Percentiles rank a stretch among this genome's conserved stretches.
These are phyloP conservation scores for Cryphonectria japonica DNA, from an alignment of 2,329 filamentous ascomycete species.

Conservation along the genomic window DNA sequence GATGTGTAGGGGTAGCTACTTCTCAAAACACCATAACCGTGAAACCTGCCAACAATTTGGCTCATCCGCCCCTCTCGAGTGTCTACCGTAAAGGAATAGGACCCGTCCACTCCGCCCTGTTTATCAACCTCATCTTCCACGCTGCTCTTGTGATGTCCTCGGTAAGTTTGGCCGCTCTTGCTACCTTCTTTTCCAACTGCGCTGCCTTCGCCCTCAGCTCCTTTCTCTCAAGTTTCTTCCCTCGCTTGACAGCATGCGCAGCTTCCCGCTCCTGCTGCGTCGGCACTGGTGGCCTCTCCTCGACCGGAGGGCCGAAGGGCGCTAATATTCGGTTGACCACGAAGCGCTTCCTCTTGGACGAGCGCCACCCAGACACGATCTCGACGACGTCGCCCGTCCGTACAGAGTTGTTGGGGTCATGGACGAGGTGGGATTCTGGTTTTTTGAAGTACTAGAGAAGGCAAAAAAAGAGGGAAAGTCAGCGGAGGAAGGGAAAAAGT, in stretches of 20 bases:
- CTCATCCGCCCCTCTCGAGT: background rate
- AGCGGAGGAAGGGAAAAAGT: background rate
- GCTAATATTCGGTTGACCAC: conserved; percentile 77
- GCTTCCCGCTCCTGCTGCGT: conserved; percentile 64
- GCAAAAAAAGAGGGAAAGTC: background rate
- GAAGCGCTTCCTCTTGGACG: conserved; percentile 70
- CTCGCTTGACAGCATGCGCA: conserved; percentile 56
- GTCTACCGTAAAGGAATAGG: background rate
- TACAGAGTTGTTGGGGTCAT: conserved; percentile 76
- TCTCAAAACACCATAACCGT: background rate
- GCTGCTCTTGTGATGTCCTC: conserved; percentile 30
- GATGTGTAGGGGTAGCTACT: background rate
- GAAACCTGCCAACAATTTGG: background rate
- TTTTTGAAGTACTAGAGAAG: conserved; percentile 65
- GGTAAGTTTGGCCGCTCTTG: conserved; percentile 33
- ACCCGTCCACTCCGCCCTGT: conserved; percentile 13
- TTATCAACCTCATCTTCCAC: conserved; percentile 34
- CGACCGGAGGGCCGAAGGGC: conserved; percentile 65
- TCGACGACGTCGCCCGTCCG: conserved; percentile 75
- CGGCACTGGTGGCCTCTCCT: conserved; percentile 67
- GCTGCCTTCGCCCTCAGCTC: conserved; percentile 39
- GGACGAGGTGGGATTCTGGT: conserved; percentile 69
- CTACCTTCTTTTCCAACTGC: conserved; percentile 32
- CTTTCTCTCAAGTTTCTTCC: conserved; percentile 60
- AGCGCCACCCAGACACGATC: conserved; percentile 68